Percentiles rank a stretch among this genome's conserved stretches.
phyloP scores from a whole-genome alignment of 1,139 yeast genomes.

The Pichia sp. region DNA sequence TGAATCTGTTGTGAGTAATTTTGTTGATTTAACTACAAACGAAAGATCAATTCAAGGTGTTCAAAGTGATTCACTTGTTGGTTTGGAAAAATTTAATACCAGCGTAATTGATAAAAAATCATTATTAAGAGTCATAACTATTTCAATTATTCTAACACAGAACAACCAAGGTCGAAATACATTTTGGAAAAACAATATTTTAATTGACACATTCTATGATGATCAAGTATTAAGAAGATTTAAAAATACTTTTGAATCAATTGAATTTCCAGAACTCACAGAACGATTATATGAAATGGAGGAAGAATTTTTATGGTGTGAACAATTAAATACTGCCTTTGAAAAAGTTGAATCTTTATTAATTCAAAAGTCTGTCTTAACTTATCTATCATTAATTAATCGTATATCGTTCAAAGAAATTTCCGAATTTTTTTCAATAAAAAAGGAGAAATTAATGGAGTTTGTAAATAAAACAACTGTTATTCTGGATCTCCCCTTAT shows the following conservation, averaged over 20 bases:
- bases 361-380: constrained; percentile 16
- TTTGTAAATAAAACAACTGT: constrained; percentile 17
- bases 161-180: constrained; percentile 1
- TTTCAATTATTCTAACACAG: constrained; percentile 1
- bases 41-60: neutral
- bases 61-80: constrained; percentile 1
- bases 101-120: constrained; percentile 6
- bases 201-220: constrained; percentile 7
- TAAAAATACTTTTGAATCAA: neutral
- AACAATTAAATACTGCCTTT: neutral
- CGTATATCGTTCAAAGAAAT: constrained; percentile 18
- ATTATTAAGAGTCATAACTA: constrained; percentile 1
- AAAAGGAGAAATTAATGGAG: constrained; percentile 4
- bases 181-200: neutral
- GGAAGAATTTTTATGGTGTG: constrained; percentile 7
- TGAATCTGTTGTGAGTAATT: constrained; percentile 3
- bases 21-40: neutral
- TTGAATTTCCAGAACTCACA: neutral
- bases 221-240: constrained; percentile 1
- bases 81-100: neutral
- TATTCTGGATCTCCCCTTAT: constrained; percentile 21
- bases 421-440: constrained; percentile 16
- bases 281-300: neutral
- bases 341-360: neutral
- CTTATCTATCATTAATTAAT: constrained; percentile 21